These are phyloP conservation scores for Emiliania huxleyi DNA, from an alignment of 78 protist genomes.

Conservation along the genomic window DNA sequence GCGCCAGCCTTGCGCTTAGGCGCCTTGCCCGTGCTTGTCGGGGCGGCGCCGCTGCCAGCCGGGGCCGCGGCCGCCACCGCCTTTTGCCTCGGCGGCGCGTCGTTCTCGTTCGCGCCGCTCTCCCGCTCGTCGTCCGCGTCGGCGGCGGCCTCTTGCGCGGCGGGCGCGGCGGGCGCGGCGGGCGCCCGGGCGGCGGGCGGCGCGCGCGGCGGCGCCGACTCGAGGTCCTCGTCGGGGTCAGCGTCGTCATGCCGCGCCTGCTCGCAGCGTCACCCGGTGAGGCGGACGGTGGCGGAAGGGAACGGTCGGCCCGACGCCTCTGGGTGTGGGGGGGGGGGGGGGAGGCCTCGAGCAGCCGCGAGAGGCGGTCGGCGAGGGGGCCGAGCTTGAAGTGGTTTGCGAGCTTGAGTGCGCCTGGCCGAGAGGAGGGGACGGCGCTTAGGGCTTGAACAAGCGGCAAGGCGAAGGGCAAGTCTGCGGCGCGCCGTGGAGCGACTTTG, in stretches of 20 bases:
- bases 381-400: constrained; percentile 5
- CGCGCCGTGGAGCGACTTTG: background rate
- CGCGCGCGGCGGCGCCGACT: background rate
- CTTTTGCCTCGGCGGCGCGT: background rate
- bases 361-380: constrained; percentile 12
- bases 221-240: background rate
- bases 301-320: too few species aligned
- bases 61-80: too few species aligned
- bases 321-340: too few species aligned
- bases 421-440: too few species aligned
- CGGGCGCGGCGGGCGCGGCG: background rate
- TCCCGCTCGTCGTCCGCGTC: background rate
- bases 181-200: background rate
- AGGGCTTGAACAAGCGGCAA: too few species aligned
- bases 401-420: too few species aligned
- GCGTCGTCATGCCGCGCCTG: background rate
- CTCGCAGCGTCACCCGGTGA: background rate
- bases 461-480: too few species aligned
- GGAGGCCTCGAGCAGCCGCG: too few species aligned
- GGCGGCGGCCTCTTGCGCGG: background rate
- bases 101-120: background rate
- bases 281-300: background rate
- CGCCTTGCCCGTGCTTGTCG: background rate
- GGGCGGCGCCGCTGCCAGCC: background rate
- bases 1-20: background rate